Evolutionary conservation across 495 filamentous ascomycete species (phyloP), one percentile per base, ranked within the genome.

Genomic region (Hypoxylon perforatum): DNA sequence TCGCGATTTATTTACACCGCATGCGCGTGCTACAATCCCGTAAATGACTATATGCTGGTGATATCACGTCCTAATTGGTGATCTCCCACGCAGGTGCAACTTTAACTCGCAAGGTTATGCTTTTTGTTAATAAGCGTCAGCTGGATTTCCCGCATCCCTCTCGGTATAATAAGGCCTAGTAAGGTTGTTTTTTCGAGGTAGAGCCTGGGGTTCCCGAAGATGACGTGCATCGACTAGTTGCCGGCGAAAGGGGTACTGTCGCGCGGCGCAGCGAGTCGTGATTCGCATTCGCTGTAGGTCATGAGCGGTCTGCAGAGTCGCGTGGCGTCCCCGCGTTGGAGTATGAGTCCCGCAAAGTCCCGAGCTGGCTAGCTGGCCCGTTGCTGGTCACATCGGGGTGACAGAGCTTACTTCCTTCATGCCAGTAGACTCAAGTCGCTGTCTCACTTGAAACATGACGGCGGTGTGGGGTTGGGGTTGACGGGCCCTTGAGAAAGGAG

Each of bases 281-380:
- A 44, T 51, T 60, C 44, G 51, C 44, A 57, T 42, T 18, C 45
- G 42, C 50, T 57, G 36, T 51, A 56, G 66, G 66, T 69, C 66
- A 69, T 63, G 61, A 56, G 54, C 23, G 35, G 44, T 51, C 61
- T 69, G 66, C 56, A 61, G 14, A 41, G 66, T 69, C 60, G 66
- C 66, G 66, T 69, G 66, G 66, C 66, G 22, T 55, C 66, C 61
- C 66, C 61, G 56, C 66, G 66, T 69, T 69, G 66, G 66, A 52
- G 59, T 60, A 63, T 33, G 42, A 39, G 30, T 47, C 23, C 65
- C 65, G 47, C 25, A 50, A 68, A 63, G 53, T 18, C 57, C 65
- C 58, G 54, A 53, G 9, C 15, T 22, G 54, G 49, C 59, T 44
- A 19, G 49, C 45, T 15, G 47, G 30, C 39, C 51, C 33, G 18